These are phyloP conservation scores for Hymenoscyphus albidus DNA, from an alignment of 2,329 filamentous ascomycete species.

Conservation along the genomic window DNA sequence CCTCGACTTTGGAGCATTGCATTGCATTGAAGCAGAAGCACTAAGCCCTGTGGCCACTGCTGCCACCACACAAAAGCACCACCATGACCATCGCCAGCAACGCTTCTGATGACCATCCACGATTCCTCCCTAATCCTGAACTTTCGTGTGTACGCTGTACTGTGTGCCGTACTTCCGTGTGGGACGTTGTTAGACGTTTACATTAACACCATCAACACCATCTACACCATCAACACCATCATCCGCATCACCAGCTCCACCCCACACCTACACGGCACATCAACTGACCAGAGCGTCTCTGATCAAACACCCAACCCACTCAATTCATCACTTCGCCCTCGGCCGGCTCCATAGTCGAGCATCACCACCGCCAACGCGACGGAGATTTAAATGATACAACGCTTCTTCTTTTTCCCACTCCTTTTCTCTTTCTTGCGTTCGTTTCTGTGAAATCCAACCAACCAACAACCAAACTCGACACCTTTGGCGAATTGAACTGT, in stretches of 20 bases:
- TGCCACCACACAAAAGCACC: no score
- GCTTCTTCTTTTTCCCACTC: not conserved
- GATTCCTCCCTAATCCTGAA: no score
- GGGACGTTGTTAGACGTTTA: not conserved
- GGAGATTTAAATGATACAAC: not conserved
- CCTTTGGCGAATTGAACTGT: not conserved
- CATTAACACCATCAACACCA: not conserved
- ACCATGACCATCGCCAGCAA: no score
- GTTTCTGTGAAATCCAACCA: not conserved
- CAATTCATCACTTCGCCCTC: not conserved
- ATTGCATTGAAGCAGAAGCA: no score
- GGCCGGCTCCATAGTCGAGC: not conserved
- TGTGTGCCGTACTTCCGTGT: not conserved
- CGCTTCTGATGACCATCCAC: no score
- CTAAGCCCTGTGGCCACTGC: no score
- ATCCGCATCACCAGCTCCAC: not conserved
- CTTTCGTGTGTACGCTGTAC: no score
- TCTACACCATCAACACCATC: not conserved
- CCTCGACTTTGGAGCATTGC: no score
- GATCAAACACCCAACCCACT: not conserved
- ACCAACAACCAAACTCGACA: not conserved
- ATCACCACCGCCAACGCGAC: not conserved
- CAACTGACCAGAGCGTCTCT: not conserved
- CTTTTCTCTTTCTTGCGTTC: not conserved
- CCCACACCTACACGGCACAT: not conserved